A percentile compares a stretch with the other conserved stretches of the same genome.
phyloP scores from a whole-genome alignment of 2,329 filamentous ascomycete genomes.

The Pseudogymnoascus sp. region DNA sequence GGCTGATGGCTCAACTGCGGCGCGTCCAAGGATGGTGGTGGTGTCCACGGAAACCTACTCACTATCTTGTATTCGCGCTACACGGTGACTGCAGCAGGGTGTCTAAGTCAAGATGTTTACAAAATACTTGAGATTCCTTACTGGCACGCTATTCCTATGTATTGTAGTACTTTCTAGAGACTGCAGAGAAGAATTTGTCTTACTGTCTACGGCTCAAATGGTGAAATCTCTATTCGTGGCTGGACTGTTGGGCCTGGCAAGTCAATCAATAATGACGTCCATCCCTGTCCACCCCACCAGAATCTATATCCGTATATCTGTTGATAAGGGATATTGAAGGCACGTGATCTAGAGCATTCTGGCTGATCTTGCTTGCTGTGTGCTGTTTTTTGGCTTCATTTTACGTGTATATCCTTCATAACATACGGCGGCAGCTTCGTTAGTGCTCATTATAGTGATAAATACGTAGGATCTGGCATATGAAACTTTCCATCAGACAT shows the following conservation, averaged over 20 bases:
- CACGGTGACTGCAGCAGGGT: not conserved
- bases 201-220: conserved; percentile 1
- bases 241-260: not conserved
- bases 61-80: not conserved
- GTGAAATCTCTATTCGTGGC: conserved; percentile 8
- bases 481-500: not conserved
- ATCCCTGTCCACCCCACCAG: conserved; percentile 6
- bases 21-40: not conserved
- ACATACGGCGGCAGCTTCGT: not conserved
- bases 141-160: not conserved
- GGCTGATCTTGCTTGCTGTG: not conserved
- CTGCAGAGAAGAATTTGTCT: not conserved
- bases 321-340: not conserved
- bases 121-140: not conserved
- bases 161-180: not conserved
- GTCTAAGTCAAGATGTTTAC: conserved; percentile 6
- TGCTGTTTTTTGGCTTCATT: not conserved
- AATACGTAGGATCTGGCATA: not conserved
- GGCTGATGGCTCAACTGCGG: conserved; percentile 13
- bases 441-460: not conserved
- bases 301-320: conserved; percentile 2
- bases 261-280: conserved; percentile 9
- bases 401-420: not conserved
- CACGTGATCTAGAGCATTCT: not conserved
- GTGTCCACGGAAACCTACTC: conserved; percentile 7